These are phyloP conservation scores for Nicotiana otophora DNA, from an alignment of 257 asterid genomes.

Conservation along the genomic window DNA sequence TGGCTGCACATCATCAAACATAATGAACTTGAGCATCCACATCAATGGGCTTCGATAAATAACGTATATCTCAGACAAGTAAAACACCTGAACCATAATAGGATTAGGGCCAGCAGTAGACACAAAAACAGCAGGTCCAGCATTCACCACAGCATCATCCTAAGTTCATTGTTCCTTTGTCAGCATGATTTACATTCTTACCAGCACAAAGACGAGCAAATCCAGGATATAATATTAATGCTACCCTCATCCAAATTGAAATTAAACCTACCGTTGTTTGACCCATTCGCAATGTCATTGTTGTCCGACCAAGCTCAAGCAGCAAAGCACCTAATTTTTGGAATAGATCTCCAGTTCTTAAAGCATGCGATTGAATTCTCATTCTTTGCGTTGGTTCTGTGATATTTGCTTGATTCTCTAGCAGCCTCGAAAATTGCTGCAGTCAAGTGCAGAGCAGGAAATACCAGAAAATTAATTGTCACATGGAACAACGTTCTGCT, in stretches of 20 bases:
- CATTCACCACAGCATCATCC: slow-evolving; percentile 91
- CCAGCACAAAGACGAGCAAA: neutral
- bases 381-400: slow-evolving; percentile 57
- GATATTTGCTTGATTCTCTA: slow-evolving; percentile 54
- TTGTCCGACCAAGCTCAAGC: slow-evolving; percentile 95
- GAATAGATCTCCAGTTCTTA: slow-evolving; percentile 67
- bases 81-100: slow-evolving; percentile 94
- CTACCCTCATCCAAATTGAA: slow-evolving; percentile 6
- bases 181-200: neutral
- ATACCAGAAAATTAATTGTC: neutral
- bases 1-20: slow-evolving; percentile 44
- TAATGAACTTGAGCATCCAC: slow-evolving; percentile 13
- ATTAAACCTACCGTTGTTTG: slow-evolving; percentile 57
- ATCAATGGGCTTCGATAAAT: slow-evolving; percentile 4
- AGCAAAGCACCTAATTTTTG: slow-evolving; percentile 78
- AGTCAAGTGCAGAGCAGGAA: neutral
- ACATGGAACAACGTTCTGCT: neutral
- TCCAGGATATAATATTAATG: neutral
- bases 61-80: slow-evolving; percentile 1
- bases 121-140: slow-evolving; percentile 90
- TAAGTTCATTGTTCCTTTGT: slow-evolving; percentile 21
- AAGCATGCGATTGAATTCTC: slow-evolving; percentile 64
- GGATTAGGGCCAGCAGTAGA: slow-evolving; percentile 89
- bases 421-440: slow-evolving; percentile 75
- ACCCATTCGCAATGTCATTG: slow-evolving; percentile 87